Evolutionary conservation across 257 asterid genomes (phyloP).

Genomic region (Mentha longifolia): DNA sequence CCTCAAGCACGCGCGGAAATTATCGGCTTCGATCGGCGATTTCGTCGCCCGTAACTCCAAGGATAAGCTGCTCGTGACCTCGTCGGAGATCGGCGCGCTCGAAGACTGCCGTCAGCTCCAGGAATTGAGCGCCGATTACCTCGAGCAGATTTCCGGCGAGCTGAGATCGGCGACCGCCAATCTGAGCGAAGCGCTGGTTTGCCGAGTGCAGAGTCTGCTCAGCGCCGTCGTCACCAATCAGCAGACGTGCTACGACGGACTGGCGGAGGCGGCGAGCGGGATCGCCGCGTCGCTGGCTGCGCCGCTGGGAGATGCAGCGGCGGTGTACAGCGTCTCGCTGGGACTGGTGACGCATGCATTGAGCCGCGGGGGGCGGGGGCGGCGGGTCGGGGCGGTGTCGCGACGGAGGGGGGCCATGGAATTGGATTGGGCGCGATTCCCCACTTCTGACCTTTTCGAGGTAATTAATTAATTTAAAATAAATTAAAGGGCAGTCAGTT

Average conservation of each 20-base stretch:
- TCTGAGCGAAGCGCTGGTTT: constrained; percentile 33
- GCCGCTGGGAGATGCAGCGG: constrained; percentile 37
- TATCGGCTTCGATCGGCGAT: constrained; percentile 32
- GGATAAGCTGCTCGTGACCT: constrained; percentile 16
- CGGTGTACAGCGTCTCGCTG: constrained; percentile 42
- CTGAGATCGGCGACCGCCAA: constrained; percentile 6
- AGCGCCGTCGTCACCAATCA: constrained; percentile 57
- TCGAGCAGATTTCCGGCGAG: constrained; percentile 29
- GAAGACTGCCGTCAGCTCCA: constrained; percentile 42
- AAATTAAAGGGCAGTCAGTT: no score
- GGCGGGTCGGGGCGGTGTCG: constrained; percentile 25
- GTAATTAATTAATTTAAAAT: constrained; percentile 13
- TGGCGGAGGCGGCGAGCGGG: constrained; percentile 41
- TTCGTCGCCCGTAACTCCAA: constrained; percentile 25
- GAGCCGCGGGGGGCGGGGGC: constrained; percentile 20
- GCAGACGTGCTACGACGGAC: constrained; percentile 52
- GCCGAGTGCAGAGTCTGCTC: constrained; percentile 43
- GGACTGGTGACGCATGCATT: constrained; percentile 47
- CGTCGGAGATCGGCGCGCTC: constrained; percentile 38
- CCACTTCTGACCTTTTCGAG: constrained; percentile 31
- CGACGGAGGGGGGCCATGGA: constrained; percentile 20
- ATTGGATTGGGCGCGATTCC: constrained; percentile 33
- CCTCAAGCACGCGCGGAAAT: constrained; percentile 33
- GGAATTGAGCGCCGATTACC: constrained; percentile 39
- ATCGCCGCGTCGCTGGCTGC: constrained; percentile 30